Evolutionary conservation across 768 basidiomycete species (phyloP).

Genomic region (Hirschioporus abietinus): DNA sequence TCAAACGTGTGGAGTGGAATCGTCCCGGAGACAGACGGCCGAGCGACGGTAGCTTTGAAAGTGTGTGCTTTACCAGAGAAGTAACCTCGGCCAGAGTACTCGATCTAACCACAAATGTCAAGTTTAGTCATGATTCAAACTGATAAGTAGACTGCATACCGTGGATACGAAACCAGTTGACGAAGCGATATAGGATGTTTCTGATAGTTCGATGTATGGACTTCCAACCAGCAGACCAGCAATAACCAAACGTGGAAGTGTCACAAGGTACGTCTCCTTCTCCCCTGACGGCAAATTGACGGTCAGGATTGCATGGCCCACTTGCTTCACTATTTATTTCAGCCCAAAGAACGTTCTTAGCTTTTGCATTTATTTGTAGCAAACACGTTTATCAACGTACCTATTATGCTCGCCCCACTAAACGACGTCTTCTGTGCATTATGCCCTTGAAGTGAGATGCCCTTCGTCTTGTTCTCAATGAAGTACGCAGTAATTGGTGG

Average conservation of each 20-base stretch:
- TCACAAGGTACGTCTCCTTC: conserved; percentile 78
- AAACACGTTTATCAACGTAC: conserved; percentile 15
- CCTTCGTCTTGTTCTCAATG: conserved; percentile 77
- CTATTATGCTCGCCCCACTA: conserved; percentile 50
- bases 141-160: conserved; percentile 26
- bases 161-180: conserved; percentile 55
- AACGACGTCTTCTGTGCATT: conserved; percentile 96
- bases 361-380: background rate
- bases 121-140: background rate
- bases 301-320: conserved; percentile 86
- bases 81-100: conserved; percentile 96
- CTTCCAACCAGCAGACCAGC: conserved; percentile 76
- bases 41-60: conserved; percentile 78
- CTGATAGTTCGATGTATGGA: conserved; percentile 88
- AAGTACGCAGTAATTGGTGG: conserved; percentile 84
- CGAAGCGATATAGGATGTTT: conserved; percentile 71
- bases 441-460: conserved; percentile 75
- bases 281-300: conserved; percentile 53
- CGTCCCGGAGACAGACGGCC: conserved; percentile 36
- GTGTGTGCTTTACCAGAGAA: conserved; percentile 90
- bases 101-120: conserved; percentile 44
- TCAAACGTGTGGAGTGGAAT: conserved; percentile 50
- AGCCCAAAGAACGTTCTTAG: background rate
- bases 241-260: conserved; percentile 86
- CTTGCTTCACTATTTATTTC: conserved; percentile 76